Conservation (phyloP, 2,329 filamentous ascomycete species). For the Epichloe glyceriae region DNA sequence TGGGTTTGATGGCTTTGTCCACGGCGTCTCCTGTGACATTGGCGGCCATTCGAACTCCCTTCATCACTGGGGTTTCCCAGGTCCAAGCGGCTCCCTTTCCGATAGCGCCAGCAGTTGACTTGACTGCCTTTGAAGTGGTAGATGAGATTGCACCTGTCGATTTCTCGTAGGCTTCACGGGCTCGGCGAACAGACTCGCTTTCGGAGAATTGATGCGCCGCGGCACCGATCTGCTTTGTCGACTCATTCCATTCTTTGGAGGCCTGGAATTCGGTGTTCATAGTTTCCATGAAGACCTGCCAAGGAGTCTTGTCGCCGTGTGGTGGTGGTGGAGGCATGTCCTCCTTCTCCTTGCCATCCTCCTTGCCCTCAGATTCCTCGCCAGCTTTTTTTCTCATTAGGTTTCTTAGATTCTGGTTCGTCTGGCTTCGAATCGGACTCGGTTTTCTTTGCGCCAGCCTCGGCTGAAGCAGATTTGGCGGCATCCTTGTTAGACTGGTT, state of each 20-base stretch:
- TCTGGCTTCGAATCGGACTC: slow-evolving; percentile 23
- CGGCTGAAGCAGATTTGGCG: slow-evolving; percentile 9
- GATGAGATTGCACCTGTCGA: slow-evolving; percentile 73
- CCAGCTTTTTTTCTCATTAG: slow-evolving; percentile 26
- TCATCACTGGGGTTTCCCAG: slow-evolving; percentile 89
- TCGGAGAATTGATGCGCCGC: slow-evolving; percentile 85
- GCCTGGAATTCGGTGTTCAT: slow-evolving; percentile 86
- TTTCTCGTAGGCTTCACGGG: slow-evolving; percentile 74
- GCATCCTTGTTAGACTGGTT: slow-evolving; percentile 20
- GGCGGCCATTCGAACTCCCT: slow-evolving; percentile 77
- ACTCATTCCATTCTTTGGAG: slow-evolving; percentile 98
- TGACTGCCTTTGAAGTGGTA: slow-evolving; percentile 67
- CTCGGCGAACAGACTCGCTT: slow-evolving; percentile 79
- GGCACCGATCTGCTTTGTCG: slow-evolving; percentile 84
- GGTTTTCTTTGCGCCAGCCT: slow-evolving; percentile 23
- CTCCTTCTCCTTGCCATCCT: slow-evolving; percentile 47
- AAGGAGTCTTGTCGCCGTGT: slow-evolving; percentile 94
- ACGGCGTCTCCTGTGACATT: slow-evolving; percentile 75
- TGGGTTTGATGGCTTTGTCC: slow-evolving; percentile 88
- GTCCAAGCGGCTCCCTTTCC: slow-evolving; percentile 92
- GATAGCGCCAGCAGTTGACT: slow-evolving; percentile 73
- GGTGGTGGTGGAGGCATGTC: slow-evolving; percentile 78
- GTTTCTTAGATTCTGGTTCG: slow-evolving; percentile 31
- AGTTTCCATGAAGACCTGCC: slow-evolving; percentile 98
- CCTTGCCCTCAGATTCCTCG: slow-evolving; percentile 33